Evolutionary conservation across 2,329 filamentous ascomycete species (phyloP).

Genomic region (Aureobasidium sp.): DNA sequence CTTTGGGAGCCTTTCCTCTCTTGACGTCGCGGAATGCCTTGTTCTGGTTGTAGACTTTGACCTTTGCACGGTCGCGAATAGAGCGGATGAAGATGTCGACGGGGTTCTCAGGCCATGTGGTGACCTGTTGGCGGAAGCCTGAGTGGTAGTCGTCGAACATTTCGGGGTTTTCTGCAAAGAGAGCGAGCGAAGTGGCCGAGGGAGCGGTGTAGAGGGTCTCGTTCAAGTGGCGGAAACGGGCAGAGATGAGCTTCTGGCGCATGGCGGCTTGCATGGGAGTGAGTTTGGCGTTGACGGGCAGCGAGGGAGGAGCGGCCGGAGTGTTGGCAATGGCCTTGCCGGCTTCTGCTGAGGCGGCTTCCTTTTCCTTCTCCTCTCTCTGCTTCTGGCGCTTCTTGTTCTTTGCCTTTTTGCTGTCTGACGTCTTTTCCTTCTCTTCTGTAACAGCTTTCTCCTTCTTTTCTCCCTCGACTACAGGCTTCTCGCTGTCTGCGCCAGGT

Average conservation of each 20-base stretch:
- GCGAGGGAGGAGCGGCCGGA: slow-evolving; percentile 24
- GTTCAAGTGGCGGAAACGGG: slow-evolving; percentile 95
- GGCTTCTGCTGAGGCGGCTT: slow-evolving; percentile 34
- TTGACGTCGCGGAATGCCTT: slow-evolving; percentile 30
- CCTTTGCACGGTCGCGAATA: slow-evolving; percentile 60
- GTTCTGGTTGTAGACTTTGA: slow-evolving; percentile 34
- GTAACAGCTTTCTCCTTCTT: slow-evolving; percentile 29
- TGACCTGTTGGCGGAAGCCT: slow-evolving; percentile 90
- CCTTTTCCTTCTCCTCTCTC: slow-evolving; percentile 16
- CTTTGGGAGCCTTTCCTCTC: slow-evolving; percentile 33
- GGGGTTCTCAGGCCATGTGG: slow-evolving; percentile 94
- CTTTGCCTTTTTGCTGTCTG: slow-evolving; percentile 24
- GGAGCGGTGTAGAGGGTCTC: slow-evolving; percentile 92
- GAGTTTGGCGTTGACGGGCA: slow-evolving; percentile 51
- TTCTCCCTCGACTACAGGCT: slow-evolving; percentile 20
- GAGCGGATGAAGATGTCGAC: slow-evolving; percentile 77
- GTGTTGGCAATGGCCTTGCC: slow-evolving; percentile 23
- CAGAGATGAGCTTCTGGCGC: slow-evolving; percentile 89
- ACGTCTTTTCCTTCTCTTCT: slow-evolving; percentile 29
- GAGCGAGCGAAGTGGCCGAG: slow-evolving; percentile 70
- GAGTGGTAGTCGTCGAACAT: slow-evolving; percentile 96
- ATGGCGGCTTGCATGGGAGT: slow-evolving; percentile 91
- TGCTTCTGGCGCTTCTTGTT: slow-evolving; percentile 19
- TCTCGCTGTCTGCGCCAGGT: slow-evolving; percentile 22
- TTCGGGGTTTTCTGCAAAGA: slow-evolving; percentile 80